phyloP scores from a whole-genome alignment of 768 basidiomycete genomes.

The Lactarius tabidus region DNA sequence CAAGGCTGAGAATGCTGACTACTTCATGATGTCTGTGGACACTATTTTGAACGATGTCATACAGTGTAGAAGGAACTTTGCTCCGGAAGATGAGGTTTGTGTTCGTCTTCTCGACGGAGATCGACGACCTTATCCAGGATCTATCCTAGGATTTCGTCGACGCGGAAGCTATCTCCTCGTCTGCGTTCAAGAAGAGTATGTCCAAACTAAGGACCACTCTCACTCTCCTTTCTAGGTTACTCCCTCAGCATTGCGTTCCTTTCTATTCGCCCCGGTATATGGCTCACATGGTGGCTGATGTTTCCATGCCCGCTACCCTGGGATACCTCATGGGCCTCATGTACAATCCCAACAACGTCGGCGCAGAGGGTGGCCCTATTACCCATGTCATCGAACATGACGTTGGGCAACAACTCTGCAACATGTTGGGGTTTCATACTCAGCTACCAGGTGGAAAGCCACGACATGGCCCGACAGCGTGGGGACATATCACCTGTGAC shows the following conservation, averaged over 20 bases:
- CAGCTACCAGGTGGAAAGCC: constrained; percentile 4
- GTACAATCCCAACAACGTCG: constrained; percentile 45
- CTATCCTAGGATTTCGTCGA: constrained; percentile 28
- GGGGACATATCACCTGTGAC: constrained; percentile 45
- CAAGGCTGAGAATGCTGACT: constrained; percentile 36
- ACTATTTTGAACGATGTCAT: constrained; percentile 28
- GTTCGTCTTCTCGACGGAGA: background rate
- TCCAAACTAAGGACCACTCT: constrained; percentile 27
- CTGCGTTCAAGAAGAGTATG: constrained; percentile 27
- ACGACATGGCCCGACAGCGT: constrained; percentile 23
- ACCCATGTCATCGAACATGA: constrained; percentile 38
- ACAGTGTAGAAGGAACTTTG: constrained; percentile 30
- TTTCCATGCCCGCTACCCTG: constrained; percentile 30
- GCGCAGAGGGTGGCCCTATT: constrained; percentile 39
- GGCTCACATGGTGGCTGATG: constrained; percentile 40
- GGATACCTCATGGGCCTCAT: constrained; percentile 30
- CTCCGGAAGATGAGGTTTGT: constrained; percentile 33
- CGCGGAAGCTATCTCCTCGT: constrained; percentile 22
- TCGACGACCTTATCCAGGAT: background rate
- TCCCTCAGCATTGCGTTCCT: constrained; percentile 36
- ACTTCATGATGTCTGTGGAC: constrained; percentile 31
- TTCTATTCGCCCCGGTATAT: constrained; percentile 40
- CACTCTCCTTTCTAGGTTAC: constrained; percentile 23
- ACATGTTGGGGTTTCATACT: constrained; percentile 38
- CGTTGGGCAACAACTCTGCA: constrained; percentile 40